Conservation (phyloP, 2,329 filamentous ascomycete species). For the Nigrograna mackinnonii region DNA sequence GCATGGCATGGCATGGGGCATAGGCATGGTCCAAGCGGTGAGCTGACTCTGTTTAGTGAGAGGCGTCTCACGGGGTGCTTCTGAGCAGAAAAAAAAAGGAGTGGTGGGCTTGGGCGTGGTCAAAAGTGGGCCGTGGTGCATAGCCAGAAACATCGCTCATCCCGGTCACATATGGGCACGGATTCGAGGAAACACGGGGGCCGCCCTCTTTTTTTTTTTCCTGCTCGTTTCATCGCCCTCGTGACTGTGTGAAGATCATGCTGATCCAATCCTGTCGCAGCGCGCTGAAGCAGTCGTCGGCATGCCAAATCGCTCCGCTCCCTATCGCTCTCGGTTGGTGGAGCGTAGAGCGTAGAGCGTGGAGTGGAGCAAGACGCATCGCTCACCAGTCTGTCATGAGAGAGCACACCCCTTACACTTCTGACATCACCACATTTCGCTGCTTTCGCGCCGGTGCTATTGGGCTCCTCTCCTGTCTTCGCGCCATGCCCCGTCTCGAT, state of each 20-base stretch:
- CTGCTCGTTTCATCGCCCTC: conserved; percentile 44
- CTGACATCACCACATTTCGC: too few species aligned
- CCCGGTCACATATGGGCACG: conserved; percentile 36
- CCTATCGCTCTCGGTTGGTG: too few species aligned
- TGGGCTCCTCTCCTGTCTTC: too few species aligned
- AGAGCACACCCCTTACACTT: too few species aligned
- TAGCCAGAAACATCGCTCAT: conserved; percentile 42
- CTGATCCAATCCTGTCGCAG: conserved; percentile 38
- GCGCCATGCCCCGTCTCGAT: too few species aligned
- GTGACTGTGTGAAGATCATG: conserved; percentile 41
- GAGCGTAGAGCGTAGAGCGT: too few species aligned
- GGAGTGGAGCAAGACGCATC: too few species aligned
- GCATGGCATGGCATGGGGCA: conserved; percentile 28
- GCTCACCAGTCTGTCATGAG: too few species aligned
- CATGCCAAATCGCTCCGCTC: too few species aligned
- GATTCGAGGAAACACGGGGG: conserved; percentile 40
- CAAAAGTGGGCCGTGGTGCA: conserved; percentile 32
- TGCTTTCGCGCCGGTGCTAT: too few species aligned
- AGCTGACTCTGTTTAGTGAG: conserved; percentile 39
- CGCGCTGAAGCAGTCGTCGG: conserved; percentile 20
- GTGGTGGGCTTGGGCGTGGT: conserved; percentile 29
- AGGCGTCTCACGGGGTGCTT: too few species aligned
- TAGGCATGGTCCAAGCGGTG: conserved; percentile 45
- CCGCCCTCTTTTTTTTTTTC: conserved; percentile 18
- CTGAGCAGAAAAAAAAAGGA: too few species aligned